These are phyloP conservation scores for Austroboletus novae-zelandiae DNA, from an alignment of 1,284 basidiomycete genomes.

Conservation along the genomic window DNA sequence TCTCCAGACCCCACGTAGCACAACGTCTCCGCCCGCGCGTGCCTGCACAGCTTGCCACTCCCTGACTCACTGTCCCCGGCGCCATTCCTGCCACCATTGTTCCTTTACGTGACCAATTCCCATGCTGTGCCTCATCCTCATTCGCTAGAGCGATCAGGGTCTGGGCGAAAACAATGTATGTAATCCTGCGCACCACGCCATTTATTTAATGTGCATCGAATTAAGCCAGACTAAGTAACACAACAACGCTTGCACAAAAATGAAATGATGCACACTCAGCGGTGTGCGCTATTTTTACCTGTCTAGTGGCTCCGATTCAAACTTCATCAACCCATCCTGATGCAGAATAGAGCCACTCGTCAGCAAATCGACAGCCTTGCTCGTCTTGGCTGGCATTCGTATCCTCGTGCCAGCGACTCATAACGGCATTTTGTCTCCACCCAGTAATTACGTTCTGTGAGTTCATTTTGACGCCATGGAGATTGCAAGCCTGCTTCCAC, in stretches of 20 bases:
- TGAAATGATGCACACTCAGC: constrained; percentile 7
- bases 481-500: constrained; percentile 25
- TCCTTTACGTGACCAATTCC: constrained; percentile 15
- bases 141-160: constrained; percentile 23
- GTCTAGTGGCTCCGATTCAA: neutral
- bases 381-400: constrained; percentile 11
- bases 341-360: neutral
- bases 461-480: constrained; percentile 13
- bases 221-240: constrained; percentile 4
- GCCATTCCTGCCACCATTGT: constrained; percentile 9
- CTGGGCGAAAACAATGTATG: constrained; percentile 2
- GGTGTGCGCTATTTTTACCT: constrained; percentile 6
- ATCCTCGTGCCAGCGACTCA: constrained; percentile 14
- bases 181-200: constrained; percentile 4
- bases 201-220: constrained; percentile 2
- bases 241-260: constrained; percentile 8
- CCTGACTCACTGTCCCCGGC: constrained; percentile 2
- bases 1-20: neutral
- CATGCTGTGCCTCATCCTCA: constrained; percentile 8
- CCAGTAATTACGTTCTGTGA: constrained; percentile 12
- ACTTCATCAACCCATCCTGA: neutral
- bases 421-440: constrained; percentile 20
- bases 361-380: neutral
- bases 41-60: constrained; percentile 4
- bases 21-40: neutral